Conservation (phyloP, 306 rosid genomes). For the Quercus ilex region DNA sequence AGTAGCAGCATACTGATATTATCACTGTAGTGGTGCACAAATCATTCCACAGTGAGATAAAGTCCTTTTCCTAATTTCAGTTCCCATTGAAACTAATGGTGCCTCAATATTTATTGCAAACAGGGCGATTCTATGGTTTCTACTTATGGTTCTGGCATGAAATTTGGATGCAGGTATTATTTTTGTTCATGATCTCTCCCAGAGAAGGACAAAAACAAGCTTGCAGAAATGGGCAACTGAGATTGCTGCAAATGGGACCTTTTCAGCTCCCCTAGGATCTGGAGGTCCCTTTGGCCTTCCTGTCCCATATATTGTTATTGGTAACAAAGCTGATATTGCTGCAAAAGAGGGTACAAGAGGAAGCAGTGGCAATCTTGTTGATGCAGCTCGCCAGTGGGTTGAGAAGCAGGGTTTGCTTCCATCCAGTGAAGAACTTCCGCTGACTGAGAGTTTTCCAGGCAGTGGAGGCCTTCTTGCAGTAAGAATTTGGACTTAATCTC, state of each 20-base stretch:
- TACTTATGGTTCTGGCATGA: conserved; percentile 19
- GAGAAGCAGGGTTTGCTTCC: conserved; percentile 99
- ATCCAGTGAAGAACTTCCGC: conserved; percentile 94
- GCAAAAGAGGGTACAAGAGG: conserved; percentile 87
- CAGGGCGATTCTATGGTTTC: conserved; percentile 14
- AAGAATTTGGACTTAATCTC: conserved; percentile 24
- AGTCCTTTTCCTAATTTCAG: not conserved
- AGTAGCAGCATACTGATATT: not conserved
- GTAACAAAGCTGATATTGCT: conserved; percentile 94
- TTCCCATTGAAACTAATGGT: conserved; percentile 11
- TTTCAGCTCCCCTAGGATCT: conserved; percentile 94
- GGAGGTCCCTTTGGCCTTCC: conserved; percentile 98
- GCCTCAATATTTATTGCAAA: not conserved
- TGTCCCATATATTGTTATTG: conserved; percentile 83
- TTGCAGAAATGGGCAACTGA: conserved; percentile 95
- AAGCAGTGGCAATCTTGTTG: conserved; percentile 98
- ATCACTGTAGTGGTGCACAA: not conserved
- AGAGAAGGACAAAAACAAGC: conserved; percentile 90
- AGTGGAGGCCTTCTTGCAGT: conserved; percentile 80
- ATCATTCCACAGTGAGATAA: not conserved
- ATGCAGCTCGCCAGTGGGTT: conserved; percentile 97
- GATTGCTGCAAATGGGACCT: conserved; percentile 84
- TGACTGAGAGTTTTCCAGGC: conserved; percentile 91
- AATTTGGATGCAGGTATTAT: conserved; percentile 72
- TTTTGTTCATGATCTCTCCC: conserved; percentile 98